Evolutionary conservation across 352 stramenopile species (phyloP).

Genomic region (Phytophthora hybrid): DNA sequence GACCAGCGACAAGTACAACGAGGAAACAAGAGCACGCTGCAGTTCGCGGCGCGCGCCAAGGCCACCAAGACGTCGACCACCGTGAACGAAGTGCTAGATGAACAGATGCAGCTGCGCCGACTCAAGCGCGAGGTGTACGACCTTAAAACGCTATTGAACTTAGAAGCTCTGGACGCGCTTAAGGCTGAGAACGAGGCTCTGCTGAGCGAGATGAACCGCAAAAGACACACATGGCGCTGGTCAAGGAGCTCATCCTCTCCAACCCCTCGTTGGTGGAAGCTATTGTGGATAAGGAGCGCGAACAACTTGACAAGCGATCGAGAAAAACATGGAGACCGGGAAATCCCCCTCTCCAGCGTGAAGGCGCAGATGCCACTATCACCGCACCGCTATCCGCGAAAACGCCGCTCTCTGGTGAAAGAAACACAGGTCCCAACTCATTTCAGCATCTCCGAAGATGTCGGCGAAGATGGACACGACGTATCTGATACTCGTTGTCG

Average conservation of each 20-base stretch:
- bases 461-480: slow-evolving; percentile 25
- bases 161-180: slow-evolving; percentile 56
- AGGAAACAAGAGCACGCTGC: slow-evolving; percentile 91
- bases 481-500: slow-evolving; percentile 1
- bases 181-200: slow-evolving; percentile 82
- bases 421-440: slow-evolving; percentile 57
- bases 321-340: slow-evolving; percentile 81
- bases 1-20: slow-evolving; percentile 70
- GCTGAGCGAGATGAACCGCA: slow-evolving; percentile 58
- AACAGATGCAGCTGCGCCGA: slow-evolving; percentile 84
- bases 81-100: slow-evolving; percentile 93
- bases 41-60: slow-evolving; percentile 94
- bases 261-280: slow-evolving; percentile 45
- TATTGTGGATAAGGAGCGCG: slow-evolving; percentile 29
- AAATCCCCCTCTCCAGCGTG: slow-evolving; percentile 54
- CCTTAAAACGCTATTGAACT: slow-evolving; percentile 71
- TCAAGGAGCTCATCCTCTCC: slow-evolving; percentile 73
- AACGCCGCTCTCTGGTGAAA: slow-evolving; percentile 50
- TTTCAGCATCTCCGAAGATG: slow-evolving; percentile 32
- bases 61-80: slow-evolving; percentile 82
- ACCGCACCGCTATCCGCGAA: slow-evolving; percentile 18
- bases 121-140: slow-evolving; percentile 79
- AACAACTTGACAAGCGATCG: slow-evolving; percentile 50
- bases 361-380: slow-evolving; percentile 30
- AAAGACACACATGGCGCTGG: slow-evolving; percentile 67